Evolutionary conservation across 768 basidiomycete genomes (phyloP).

Genomic region (Lepiota venenata): DNA sequence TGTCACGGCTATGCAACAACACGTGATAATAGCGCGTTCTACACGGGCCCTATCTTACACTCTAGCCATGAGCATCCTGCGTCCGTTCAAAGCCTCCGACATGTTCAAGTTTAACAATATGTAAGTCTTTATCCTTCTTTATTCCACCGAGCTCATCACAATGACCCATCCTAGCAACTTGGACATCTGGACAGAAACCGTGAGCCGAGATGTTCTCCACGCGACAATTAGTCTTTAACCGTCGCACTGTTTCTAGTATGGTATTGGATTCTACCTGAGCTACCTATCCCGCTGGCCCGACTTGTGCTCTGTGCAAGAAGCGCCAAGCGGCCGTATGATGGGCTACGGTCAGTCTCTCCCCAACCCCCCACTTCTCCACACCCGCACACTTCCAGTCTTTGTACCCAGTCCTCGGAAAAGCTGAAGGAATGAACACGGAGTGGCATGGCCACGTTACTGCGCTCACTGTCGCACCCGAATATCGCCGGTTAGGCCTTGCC

Average conservation of each 20-base stretch:
- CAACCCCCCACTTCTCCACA: background rate
- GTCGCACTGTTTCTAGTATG: slow-evolving; percentile 51
- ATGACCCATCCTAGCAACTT: slow-evolving; percentile 58
- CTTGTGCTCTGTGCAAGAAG: slow-evolving; percentile 79
- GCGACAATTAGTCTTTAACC: background rate
- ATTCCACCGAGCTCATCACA: background rate
- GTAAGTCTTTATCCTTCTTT: slow-evolving; percentile 36
- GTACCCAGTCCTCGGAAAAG: slow-evolving; percentile 86
- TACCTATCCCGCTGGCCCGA: slow-evolving; percentile 94
- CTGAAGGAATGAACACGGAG: slow-evolving; percentile 71
- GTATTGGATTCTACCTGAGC: slow-evolving; percentile 82
- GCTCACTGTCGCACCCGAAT: slow-evolving; percentile 90
- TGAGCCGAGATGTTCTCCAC: slow-evolving; percentile 31
- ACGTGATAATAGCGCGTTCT: too few relatives aligned
- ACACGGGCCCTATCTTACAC: background rate
- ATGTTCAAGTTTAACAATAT: slow-evolving; percentile 93
- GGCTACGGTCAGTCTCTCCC: slow-evolving; percentile 71
- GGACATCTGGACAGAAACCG: slow-evolving; percentile 97
- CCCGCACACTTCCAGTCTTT: background rate
- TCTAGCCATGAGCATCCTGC: slow-evolving; percentile 74
- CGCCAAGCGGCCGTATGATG: slow-evolving; percentile 82
- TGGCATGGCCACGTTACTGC: slow-evolving; percentile 97
- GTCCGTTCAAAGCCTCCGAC: slow-evolving; percentile 86
- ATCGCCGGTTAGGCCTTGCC: slow-evolving; percentile 84
- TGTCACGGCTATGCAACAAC: too few relatives aligned